These are phyloP conservation scores for Aspergillus brunneoviolaceus DNA, from an alignment of 2,329 filamentous ascomycete species.

Conservation along the genomic window DNA sequence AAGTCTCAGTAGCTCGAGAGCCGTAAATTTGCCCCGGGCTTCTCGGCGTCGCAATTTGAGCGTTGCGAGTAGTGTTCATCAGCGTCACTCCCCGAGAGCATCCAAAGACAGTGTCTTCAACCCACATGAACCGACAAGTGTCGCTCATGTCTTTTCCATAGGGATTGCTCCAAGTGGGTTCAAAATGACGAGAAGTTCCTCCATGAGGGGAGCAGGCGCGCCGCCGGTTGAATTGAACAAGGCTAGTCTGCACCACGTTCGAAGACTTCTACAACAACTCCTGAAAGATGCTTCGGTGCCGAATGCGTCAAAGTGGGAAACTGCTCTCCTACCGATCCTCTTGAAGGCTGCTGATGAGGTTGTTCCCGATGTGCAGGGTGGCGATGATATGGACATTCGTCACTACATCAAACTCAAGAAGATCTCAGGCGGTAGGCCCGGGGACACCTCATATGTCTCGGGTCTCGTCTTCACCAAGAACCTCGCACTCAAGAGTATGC, in stretches of 20 bases:
- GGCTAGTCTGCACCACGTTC: conserved; percentile 84
- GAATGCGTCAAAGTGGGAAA: conserved; percentile 78
- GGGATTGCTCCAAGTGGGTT: conserved; percentile 40
- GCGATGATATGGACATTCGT: conserved; percentile 94
- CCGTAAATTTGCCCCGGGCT: conserved; percentile 61
- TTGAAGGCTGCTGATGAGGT: conserved; percentile 91
- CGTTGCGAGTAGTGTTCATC: conserved; percentile 71
- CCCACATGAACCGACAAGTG: conserved; percentile 31
- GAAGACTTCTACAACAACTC: conserved; percentile 78
- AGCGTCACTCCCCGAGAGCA: conserved; percentile 69
- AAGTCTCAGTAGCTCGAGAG: conserved; percentile 63
- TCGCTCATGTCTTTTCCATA: conserved; percentile 44
- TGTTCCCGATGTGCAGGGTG: conserved; percentile 82
- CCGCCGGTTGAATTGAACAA: conserved; percentile 82
- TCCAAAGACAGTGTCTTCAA: conserved; percentile 55
- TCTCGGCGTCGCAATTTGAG: conserved; percentile 78
- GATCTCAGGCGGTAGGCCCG: conserved; percentile 83
- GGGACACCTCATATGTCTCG: conserved; percentile 93
- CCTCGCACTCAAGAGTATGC: conserved; percentile 93
- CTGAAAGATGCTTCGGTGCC: conserved; percentile 73
- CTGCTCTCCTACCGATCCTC: conserved; percentile 83
- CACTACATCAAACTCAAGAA: conserved; percentile 98
- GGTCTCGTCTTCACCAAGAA: conserved; percentile 98
- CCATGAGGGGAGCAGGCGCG: conserved; percentile 71
- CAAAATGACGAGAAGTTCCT: conserved; percentile 72